A percentile compares a stretch with the other conserved stretches of the same genome.
Evolutionary conservation across 179 eudicot genomes (phyloP).

Genomic region (Heliamphora pulchella): DNA sequence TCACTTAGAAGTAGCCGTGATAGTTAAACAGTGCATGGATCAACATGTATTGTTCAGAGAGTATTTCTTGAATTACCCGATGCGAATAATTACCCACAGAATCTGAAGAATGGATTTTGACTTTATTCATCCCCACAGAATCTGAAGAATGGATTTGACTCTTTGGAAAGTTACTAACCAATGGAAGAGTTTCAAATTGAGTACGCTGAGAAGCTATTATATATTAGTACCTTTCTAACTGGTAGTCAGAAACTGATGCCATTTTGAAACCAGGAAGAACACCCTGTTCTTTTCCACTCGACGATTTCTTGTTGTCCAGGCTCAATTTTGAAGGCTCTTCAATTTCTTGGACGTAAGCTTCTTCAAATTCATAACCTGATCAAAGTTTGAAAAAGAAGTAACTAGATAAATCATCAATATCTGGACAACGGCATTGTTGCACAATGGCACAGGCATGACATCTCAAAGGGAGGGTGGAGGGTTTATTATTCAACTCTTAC

Average conservation of each 20-base stretch:
- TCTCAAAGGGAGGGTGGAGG: not conserved
- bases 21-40: not conserved
- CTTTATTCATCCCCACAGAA: not conserved
- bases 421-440: conserved; percentile 3
- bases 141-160: not conserved
- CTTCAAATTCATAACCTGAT: conserved; percentile 61
- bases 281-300: conserved; percentile 39
- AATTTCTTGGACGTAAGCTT: conserved; percentile 57
- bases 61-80: not conserved
- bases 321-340: conserved; percentile 49
- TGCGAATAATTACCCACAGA: not conserved
- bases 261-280: conserved; percentile 63
- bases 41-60: not conserved
- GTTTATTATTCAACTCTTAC: not conserved
- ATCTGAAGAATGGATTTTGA: no score
- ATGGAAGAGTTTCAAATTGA: not conserved
- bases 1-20: not conserved
- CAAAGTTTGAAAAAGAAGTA: not conserved
- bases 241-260: conserved; percentile 57
- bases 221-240: conserved; percentile 53
- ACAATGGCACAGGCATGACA: not conserved
- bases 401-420: not conserved
- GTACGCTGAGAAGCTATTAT: not conserved
- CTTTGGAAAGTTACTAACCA: not conserved
- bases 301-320: conserved; percentile 34